Base-by-base conservation (phyloP, 2,329 filamentous ascomycete genomes). In the Neopestalotiopsis rosae region DNA sequence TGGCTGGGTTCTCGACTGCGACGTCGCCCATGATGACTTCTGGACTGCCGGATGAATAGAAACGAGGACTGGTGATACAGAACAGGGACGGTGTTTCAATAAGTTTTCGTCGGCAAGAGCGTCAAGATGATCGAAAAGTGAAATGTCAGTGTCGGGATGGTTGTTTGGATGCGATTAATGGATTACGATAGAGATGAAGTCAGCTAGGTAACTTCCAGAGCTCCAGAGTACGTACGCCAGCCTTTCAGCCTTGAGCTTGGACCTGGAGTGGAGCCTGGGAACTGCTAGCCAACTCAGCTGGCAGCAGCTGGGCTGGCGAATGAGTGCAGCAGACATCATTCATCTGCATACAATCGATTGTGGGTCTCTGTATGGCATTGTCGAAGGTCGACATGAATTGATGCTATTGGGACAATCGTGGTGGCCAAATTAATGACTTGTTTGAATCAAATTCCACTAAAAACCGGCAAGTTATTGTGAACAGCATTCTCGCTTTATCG, bases 1-100 rank as follows among this genome's bases (percentile, higher is more conserved):
- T 92, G 80, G 88, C 87, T 79, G 94, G 90, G 83, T 89, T 94
- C 84, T 97, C 94, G 79, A 97, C 90, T 77, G 92, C 88, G 80
- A 94, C 89, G 86, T 97, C 94, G 82, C 91, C 95, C 95, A 98
- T 98, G 56, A 79, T 87, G 62, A 30, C 42, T 56, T 17, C 52
- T 20, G 28, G 49, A 38, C 20, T 45, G 24, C 20, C 13, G 62
- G 14, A 12, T 13, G 17, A 9, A 14, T 20, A 17, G 42, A 49
- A 28, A 28, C 52, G 57, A 30, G 28, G 9, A 59, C 24, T 34
- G 20, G 9, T 13, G 57, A n/a, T 30, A 28, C 17, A 13, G 13
- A 4, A 30, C 3, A 6, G 28, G 57, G 20, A 4, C 10, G 7
- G n/a, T 20, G 32, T 42, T 38, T 62, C 34, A 40, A 5, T 5